These are phyloP conservation scores for Obba rivulosa DNA, from an alignment of 768 basidiomycete species.

Conservation along the genomic window DNA sequence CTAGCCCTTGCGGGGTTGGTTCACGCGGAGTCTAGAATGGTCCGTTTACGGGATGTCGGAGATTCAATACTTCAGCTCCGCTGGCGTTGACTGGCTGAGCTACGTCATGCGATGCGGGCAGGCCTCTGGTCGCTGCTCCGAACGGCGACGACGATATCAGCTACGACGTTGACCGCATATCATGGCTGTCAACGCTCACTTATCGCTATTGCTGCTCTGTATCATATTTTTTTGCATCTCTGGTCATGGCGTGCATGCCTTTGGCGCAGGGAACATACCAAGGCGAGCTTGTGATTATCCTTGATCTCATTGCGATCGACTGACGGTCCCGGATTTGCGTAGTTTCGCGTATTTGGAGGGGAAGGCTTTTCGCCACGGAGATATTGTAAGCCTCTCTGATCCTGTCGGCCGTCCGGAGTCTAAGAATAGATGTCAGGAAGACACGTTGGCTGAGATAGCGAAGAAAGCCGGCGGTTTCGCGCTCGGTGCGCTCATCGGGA, in stretches of 20 bases:
- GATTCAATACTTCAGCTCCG: neutral
- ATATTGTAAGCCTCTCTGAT: slow-evolving; percentile 50
- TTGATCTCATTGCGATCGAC: slow-evolving; percentile 28
- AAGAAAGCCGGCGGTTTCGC: slow-evolving; percentile 59
- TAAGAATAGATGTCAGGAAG: slow-evolving; percentile 64
- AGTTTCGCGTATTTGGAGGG: slow-evolving; percentile 87
- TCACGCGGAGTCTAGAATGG: too few species aligned
- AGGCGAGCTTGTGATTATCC: slow-evolving; percentile 24
- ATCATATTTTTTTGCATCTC: slow-evolving; percentile 51
- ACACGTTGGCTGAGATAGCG: slow-evolving; percentile 53
- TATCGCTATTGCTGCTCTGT: slow-evolving; percentile 39
- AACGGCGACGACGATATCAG: too few species aligned
- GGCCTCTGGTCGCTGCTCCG: neutral
- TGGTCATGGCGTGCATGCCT: slow-evolving; percentile 58
- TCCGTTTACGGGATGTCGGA: too few species aligned
- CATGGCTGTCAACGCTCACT: slow-evolving; percentile 14
- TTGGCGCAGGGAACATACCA: slow-evolving; percentile 87
- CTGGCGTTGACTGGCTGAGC: slow-evolving; percentile 3
- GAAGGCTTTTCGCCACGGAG: slow-evolving; percentile 82
- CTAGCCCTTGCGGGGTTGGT: neutral
- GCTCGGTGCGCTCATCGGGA: slow-evolving; percentile 48
- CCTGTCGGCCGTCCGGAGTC: slow-evolving; percentile 12
- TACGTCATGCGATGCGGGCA: slow-evolving; percentile 7
- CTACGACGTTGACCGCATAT: neutral
- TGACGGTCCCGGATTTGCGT: neutral